Base-by-base conservation (phyloP, 208 protist genomes). In the Leishmania braziliensis region DNA sequence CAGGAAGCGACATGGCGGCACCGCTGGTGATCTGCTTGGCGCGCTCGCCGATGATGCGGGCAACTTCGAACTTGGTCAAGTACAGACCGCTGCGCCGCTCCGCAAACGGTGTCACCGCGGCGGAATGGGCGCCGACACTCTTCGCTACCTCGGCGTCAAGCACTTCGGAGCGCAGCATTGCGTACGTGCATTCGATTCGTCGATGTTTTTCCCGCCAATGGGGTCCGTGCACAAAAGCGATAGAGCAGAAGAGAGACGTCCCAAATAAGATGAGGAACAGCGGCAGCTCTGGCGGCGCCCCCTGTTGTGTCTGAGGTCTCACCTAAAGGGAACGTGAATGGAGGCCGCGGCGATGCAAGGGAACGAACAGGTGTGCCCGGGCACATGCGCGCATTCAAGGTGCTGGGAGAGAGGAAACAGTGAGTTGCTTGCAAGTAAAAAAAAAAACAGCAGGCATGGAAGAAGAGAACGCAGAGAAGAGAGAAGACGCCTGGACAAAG, bases 11-110 rank as follows among this genome's bases (percentile, higher is more conserved):
- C 1, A 94, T 29, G 10, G 91, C 87, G 2, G 88, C 81, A 1
- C 93, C 93, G 69, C 88, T 95, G 14, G 91, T 88, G 78, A 96
- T 96, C 76, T 98, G 91, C 56, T 88, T 83, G 29, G 95, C 95
- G 33, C 95, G 90, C 82, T 96, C 93, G 4, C 95, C 91, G 43
- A 98, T 60, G 50, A 98, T 89, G 53, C 91, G 89, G 12, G 92
- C 90, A 14, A 98, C 80, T 50, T 98, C 95, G 79, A 95, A 98
- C 75, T 96, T 96, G 8, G 91, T 98, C 60, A 98, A 84, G 78
- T 93, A 98, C 16, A 88, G 81, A 39, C 89, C 88, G 65, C 90
- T 96, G 58, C 83, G 87, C 20, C 95, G 84, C 63, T 95, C 88
- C 50, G 83, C 78, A 26, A 87, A 66, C 14, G 95, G 95, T n/a